Evolutionary conservation across 352 stramenopile species (phyloP).

Genomic region (Pythium scleroteichum): DNA sequence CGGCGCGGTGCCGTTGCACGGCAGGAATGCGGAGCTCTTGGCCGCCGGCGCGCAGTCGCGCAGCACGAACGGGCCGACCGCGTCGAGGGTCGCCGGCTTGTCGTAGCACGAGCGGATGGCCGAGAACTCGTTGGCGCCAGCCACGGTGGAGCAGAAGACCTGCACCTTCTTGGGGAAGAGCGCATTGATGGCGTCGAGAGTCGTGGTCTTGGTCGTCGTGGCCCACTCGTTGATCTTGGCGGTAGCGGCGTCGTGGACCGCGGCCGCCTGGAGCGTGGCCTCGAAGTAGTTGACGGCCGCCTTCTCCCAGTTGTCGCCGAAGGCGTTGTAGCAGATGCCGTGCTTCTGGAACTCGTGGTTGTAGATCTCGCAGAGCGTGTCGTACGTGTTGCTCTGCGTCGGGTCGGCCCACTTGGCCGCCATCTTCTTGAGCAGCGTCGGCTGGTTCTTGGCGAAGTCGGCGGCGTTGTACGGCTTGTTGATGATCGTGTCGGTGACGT

Average conservation of each 20-base stretch:
- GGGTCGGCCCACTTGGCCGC: constrained; percentile 62
- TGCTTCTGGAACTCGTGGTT: constrained; percentile 83
- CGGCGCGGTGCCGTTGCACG: constrained; percentile 43
- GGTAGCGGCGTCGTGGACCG: constrained; percentile 37
- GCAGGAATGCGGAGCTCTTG: constrained; percentile 49
- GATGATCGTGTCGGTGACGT: constrained; percentile 48
- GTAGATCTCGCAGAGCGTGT: constrained; percentile 75
- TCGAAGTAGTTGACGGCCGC: constrained; percentile 60
- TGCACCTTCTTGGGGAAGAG: constrained; percentile 66
- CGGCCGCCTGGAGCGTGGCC: constrained; percentile 51
- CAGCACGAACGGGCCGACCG: constrained; percentile 44
- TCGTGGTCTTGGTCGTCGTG: constrained; percentile 17
- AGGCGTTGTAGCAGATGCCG: constrained; percentile 61
- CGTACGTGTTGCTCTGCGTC: constrained; percentile 43
- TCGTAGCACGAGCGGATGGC: constrained; percentile 65
- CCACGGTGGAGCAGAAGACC: constrained; percentile 60
- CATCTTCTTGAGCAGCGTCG: constrained; percentile 52
- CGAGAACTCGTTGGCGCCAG: constrained; percentile 63
- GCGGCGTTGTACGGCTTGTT: constrained; percentile 61
- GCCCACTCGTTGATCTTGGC: constrained; percentile 65
- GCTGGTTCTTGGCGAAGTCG: constrained; percentile 45
- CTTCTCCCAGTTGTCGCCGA: constrained; percentile 44
- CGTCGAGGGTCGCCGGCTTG: constrained; percentile 35
- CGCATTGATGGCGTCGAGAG: constrained; percentile 31
- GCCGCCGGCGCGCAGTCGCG: constrained; percentile 48